Evolutionary conservation across 805 yeast genomes (phyloP), one percentile per base, ranked within the genome.

Genomic region (Kluyveromyces nonfermentans): DNA sequence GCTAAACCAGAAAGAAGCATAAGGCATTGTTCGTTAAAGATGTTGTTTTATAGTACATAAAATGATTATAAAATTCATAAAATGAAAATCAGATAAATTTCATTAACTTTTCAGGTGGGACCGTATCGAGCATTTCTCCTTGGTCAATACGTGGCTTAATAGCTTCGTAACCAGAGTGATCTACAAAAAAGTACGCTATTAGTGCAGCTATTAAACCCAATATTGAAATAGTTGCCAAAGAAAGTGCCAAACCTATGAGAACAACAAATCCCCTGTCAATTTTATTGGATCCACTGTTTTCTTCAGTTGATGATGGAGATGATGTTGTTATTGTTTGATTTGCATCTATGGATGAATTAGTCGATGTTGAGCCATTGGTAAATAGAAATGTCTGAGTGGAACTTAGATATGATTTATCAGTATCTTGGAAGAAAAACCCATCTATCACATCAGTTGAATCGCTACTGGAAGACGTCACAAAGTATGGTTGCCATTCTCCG

Each of bases 211-310:
- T 49, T 21, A 67, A 60, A 44, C 72, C 83, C 43, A 65, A 53
- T 16, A 59, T 60, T 38, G 65, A 56, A 33, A 71, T 58, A 1
- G 75, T 70, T 16, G 69, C 85, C 28, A 84, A 51, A 0, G 90
- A 78, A 43, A 80, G 66, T 0, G 88, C 93, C 35, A 81, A 68
- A 0, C 84, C 77, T 36, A 83, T 74, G 22, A 85, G 72, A 3
- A 81, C 87, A 22, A 83, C 80, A 52, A 73, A 80, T 0, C 93
- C 89, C 17, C 75, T 61, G 25, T 60, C 64, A 46, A 61, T 59
- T 47, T 62, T 58, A 14, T 25, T 10, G 7, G 30, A 25, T 10
- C 30, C 12, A 25, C 30, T 14, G 12, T 25, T 25, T 28, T 56
- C 53, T 28, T 36, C 42, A 45, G 41, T 35, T 7, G 41, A 17